These are phyloP conservation scores for Fusarium cyanostomum DNA, from an alignment of 2,329 filamentous ascomycete species.

Conservation along the genomic window DNA sequence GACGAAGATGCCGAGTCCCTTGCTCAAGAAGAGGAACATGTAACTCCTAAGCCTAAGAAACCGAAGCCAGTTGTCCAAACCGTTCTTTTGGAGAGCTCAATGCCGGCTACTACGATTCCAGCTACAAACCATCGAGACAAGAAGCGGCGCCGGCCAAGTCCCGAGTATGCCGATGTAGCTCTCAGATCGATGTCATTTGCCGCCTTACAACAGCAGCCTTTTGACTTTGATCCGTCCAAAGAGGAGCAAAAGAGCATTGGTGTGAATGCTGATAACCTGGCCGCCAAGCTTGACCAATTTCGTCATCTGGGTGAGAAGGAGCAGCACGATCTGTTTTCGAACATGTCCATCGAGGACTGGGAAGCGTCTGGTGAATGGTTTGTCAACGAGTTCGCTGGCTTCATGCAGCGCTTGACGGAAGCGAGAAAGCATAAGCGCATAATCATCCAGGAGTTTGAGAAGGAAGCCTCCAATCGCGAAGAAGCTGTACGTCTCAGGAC, in stretches of 20 bases:
- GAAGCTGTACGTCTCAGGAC: slow-evolving; percentile 63
- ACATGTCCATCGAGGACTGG: slow-evolving; percentile 66
- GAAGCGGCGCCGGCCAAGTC: slow-evolving; percentile 56
- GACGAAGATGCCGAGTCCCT: slow-evolving; percentile 35
- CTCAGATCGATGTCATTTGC: slow-evolving; percentile 64
- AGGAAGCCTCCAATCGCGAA: slow-evolving; percentile 64
- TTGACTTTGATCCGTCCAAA: slow-evolving; percentile 66
- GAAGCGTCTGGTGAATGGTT: slow-evolving; percentile 70
- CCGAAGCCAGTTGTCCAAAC: slow-evolving; percentile 30
- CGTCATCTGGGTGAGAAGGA: slow-evolving; percentile 56
- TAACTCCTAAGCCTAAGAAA: slow-evolving; percentile 39
- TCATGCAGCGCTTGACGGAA: slow-evolving; percentile 59
- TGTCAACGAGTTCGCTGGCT: slow-evolving; percentile 60
- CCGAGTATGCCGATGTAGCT: slow-evolving; percentile 67
- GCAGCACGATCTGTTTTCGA: slow-evolving; percentile 61
- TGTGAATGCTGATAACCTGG: slow-evolving; percentile 53
- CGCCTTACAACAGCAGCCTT: slow-evolving; percentile 61
- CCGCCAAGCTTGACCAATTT: slow-evolving; percentile 61
- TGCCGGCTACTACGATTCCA: slow-evolving; percentile 28
- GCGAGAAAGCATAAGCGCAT: slow-evolving; percentile 60
- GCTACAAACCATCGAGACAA: slow-evolving; percentile 37
- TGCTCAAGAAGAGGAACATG: slow-evolving; percentile 37
- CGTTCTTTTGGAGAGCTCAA: slow-evolving; percentile 36
- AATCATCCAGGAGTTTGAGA: slow-evolving; percentile 62
- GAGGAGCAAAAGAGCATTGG: slow-evolving; percentile 50